phyloP scores from a whole-genome alignment of 1,284 basidiomycete genomes.

The Mycosarcoma maydis region DNA sequence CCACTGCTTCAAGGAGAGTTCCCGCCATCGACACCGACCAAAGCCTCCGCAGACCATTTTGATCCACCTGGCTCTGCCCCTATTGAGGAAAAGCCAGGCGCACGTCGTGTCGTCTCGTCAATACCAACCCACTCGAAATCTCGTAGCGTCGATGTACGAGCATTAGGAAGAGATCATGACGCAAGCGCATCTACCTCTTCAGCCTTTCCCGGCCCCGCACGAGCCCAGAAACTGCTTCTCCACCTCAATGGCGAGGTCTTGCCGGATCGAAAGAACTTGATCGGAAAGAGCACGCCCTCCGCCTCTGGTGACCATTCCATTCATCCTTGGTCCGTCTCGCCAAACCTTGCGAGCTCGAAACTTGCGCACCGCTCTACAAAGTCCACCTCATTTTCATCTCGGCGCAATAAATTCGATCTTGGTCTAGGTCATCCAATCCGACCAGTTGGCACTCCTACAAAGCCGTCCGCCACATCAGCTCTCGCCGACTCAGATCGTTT shows the following conservation, averaged over 20 bases:
- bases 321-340: constrained; percentile 33
- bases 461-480: not conserved
- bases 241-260: constrained; percentile 24
- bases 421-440: constrained; percentile 15
- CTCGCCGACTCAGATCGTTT: constrained; percentile 6
- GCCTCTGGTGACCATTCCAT: constrained; percentile 4
- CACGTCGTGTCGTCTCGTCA: constrained; percentile 29
- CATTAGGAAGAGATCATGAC: constrained; percentile 24
- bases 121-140: constrained; percentile 40
- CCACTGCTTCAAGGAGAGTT: constrained; percentile 46
- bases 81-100: constrained; percentile 8
- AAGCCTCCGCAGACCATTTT: not conserved
- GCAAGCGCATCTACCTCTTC: not conserved
- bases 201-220: not conserved
- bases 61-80: constrained; percentile 1
- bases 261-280: constrained; percentile 27
- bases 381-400: constrained; percentile 11
- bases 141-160: constrained; percentile 45
- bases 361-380: constrained; percentile 26
- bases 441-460: constrained; percentile 1
- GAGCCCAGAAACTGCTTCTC: constrained; percentile 14
- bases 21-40: constrained; percentile 3
- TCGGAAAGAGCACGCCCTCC: constrained; percentile 19
- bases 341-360: constrained; percentile 1
- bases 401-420: constrained; percentile 8